Base-by-base conservation (phyloP, 2,329 filamentous ascomycete species). In the Calonectria hawksworthii region DNA sequence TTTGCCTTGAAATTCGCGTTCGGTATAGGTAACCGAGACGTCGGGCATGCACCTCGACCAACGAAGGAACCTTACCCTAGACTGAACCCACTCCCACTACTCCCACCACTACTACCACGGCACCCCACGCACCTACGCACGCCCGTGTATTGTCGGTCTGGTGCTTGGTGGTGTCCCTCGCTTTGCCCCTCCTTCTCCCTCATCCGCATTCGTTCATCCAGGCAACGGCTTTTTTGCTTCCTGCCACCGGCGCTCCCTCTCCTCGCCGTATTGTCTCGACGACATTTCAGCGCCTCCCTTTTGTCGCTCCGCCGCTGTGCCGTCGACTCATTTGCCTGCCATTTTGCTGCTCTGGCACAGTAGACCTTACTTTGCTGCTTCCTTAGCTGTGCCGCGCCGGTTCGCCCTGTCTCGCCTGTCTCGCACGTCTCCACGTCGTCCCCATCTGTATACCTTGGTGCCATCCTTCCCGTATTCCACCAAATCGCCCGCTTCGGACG, bases 141-240 rank as follows among this genome's bases (percentile, higher is more conserved):
- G 26, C 36, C 26, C 52, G 30, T n/a, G 18, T 59, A 63, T 38
- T 70, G 70, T 51, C 34, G 54, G 74, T 66, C 30, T 73, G 65
- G 70, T 72, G 61, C 38, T 41, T 63, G 38, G 52, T 74, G 67
- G 68, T 56, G 67, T 70, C 70, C 74, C 74, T 54, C 56, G 73
- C 70, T 76, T 74, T 78, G 79, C 79, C 79, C 79, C 79, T 80
- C 79, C 74, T 80, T 70, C 71, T 71, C 76, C 61, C 66, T 68
- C 75, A 61, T 69, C 63, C 65, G 64, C 44, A 41, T 67, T 52
- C 63, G 34, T 54, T 34, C 34, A 51, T 34, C 51, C 26, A 74
- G 67, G 67, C 61, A 74, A 51, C 72, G 38, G 34, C 47, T 44
- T 70, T 28, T 61, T 70, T 65, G 54, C 68, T 67, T 61, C 41